phyloP scores from a whole-genome alignment of 2,329 filamentous ascomycete genomes.

The Hymenoscyphus linearis region DNA sequence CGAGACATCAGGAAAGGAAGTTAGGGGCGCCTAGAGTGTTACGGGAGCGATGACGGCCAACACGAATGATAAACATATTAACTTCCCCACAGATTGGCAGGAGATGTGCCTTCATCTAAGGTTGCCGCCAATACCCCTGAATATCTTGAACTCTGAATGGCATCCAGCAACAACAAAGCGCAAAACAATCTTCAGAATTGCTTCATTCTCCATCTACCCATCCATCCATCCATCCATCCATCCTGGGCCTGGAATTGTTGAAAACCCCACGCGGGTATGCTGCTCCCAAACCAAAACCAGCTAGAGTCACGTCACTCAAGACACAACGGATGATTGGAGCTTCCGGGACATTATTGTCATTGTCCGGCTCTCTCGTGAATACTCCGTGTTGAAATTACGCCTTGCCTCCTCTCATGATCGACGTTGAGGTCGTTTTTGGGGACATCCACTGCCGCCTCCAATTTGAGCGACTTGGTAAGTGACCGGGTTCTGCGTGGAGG shows the following conservation, averaged over 20 bases:
- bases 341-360: background rate
- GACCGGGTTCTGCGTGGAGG: background rate
- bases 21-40: background rate
- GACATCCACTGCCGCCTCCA: constrained; percentile 5
- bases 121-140: constrained; percentile 1
- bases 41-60: background rate
- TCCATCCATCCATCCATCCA: background rate
- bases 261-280: background rate
- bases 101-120: background rate
- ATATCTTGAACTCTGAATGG: background rate
- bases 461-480: constrained; percentile 3
- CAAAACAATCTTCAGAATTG: background rate
- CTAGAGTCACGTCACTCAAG: background rate
- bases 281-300: background rate
- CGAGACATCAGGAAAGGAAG: background rate
- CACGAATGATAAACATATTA: background rate
- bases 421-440: constrained; percentile 3
- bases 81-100: background rate
- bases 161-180: background rate
- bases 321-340: background rate
- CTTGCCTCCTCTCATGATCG: constrained; percentile 7
- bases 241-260: background rate
- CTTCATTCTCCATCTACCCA: background rate
- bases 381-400: constrained; percentile 5
- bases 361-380: background rate